Percentiles rank a stretch among this genome's conserved stretches.
Evolutionary conservation across 352 stramenopile genomes (phyloP).

Genomic region (Pythium aquatile): DNA sequence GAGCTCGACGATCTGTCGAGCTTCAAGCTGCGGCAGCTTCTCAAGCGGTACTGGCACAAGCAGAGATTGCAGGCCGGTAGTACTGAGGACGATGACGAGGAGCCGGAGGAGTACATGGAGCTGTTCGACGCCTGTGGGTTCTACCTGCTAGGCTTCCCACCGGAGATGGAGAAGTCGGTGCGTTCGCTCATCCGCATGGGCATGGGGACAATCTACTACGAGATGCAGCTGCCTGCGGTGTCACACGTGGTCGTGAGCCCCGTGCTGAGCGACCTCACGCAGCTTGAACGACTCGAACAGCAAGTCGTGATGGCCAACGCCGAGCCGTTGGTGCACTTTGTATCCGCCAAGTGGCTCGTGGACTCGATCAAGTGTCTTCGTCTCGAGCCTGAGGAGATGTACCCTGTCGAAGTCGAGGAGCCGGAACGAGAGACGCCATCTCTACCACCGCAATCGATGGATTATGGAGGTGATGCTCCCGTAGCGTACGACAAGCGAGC

Average conservation of each 20-base stretch:
- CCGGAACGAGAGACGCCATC: neutral
- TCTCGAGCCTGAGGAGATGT: conserved; percentile 60
- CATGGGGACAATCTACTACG: conserved; percentile 72
- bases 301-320: conserved; percentile 32
- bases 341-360: conserved; percentile 67
- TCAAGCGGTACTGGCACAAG: conserved; percentile 29
- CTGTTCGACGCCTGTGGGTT: conserved; percentile 69
- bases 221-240: conserved; percentile 51
- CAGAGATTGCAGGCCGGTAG: neutral
- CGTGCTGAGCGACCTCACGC: conserved; percentile 36
- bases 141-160: conserved; percentile 52
- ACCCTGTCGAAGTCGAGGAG: conserved; percentile 59
- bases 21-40: conserved; percentile 27
- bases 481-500: neutral
- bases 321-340: conserved; percentile 38
- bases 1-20: conserved; percentile 37
- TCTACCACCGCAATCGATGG: neutral
- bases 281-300: conserved; percentile 33
- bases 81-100: neutral
- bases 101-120: conserved; percentile 37
- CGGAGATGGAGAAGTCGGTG: conserved; percentile 36
- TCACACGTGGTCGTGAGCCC: conserved; percentile 70
- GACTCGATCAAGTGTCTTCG: conserved; percentile 51
- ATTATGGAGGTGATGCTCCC: neutral
- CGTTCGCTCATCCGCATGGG: conserved; percentile 55